Evolutionary conservation across 768 basidiomycete species (phyloP).

Genomic region (Polyporus arcularius): DNA sequence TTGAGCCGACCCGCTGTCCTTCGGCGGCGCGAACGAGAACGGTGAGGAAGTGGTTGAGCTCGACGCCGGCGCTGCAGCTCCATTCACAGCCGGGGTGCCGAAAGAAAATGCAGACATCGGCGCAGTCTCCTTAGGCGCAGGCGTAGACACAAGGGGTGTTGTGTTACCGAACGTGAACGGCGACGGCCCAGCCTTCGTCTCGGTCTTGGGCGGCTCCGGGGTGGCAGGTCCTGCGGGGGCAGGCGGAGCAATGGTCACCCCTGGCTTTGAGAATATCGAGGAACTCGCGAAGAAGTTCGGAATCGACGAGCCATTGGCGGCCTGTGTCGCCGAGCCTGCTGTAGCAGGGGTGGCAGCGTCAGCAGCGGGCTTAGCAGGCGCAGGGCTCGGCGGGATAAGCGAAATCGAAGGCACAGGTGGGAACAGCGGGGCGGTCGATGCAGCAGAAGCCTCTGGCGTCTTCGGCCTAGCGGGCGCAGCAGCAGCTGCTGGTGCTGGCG

Average conservation of each 20-base stretch:
- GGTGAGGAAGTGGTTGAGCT: neutral
- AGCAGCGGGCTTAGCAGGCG: constrained; percentile 12
- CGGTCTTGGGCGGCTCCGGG: neutral
- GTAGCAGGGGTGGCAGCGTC: constrained; percentile 4
- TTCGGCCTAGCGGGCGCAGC: neutral
- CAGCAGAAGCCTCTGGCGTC: constrained; percentile 3
- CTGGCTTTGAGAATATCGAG: constrained; percentile 43
- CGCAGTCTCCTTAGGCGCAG: neutral
- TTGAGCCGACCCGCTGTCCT: neutral
- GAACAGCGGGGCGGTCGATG: constrained; percentile 13
- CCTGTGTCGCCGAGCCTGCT: neutral
- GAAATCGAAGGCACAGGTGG: constrained; percentile 28
- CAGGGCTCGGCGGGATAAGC: constrained; percentile 32
- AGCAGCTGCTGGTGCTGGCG: neutral
- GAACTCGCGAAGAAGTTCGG: constrained; percentile 70
- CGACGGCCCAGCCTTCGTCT: neutral
- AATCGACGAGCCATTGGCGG: constrained; percentile 31
- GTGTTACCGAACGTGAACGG: neutral
- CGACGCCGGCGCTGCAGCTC: neutral
- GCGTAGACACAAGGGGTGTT: neutral
- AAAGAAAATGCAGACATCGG: constrained; percentile 13
- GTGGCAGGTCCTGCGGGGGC: neutral
- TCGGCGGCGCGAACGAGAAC: constrained; percentile 5
- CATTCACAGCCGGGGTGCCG: neutral
- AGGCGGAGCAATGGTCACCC: constrained; percentile 12